Percentiles rank a stretch among this genome's conserved stretches.
phyloP scores from a whole-genome alignment of 176 grass and related monocot species.

The Thalia dealbata region DNA sequence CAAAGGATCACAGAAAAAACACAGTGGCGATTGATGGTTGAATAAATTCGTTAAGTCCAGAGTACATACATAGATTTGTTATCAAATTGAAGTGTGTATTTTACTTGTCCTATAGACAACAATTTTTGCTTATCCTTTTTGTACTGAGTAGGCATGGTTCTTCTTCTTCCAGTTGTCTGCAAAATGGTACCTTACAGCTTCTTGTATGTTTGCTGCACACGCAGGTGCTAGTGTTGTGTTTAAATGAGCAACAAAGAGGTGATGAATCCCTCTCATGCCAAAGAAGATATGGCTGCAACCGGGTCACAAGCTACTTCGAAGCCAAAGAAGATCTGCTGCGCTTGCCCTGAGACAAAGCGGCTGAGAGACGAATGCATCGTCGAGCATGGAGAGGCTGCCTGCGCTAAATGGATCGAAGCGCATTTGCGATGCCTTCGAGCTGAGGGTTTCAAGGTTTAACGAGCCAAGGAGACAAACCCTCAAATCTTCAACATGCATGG shows the following conservation, averaged over 20 bases:
- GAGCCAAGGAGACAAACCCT: not conserved
- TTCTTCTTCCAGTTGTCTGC: too few species aligned
- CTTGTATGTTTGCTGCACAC: not conserved
- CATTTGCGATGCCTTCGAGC: slow-evolving; percentile 58
- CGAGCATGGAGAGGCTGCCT: slow-evolving; percentile 60
- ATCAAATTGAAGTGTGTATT: too few species aligned
- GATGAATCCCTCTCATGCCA: not conserved
- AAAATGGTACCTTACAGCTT: too few species aligned
- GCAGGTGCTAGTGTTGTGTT: not conserved
- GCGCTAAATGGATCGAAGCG: slow-evolving; percentile 69
- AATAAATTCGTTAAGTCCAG: too few species aligned
- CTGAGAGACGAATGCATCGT: slow-evolving; percentile 77
- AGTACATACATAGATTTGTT: too few species aligned
- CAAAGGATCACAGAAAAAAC: too few species aligned
- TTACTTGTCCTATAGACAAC: too few species aligned
- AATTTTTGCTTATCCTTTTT: too few species aligned
- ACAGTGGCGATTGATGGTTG: too few species aligned
- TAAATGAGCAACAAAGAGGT: not conserved
- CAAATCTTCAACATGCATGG: not conserved
- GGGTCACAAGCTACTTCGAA: slow-evolving; percentile 26
- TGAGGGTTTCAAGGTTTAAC: slow-evolving; percentile 79
- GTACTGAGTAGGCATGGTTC: too few species aligned
- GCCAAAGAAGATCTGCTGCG: slow-evolving; percentile 88
- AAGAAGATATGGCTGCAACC: slow-evolving; percentile 10
- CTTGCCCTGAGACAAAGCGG: slow-evolving; percentile 83